Conservation (phyloP, 257 asterid genomes). For the Primulina eburnea region DNA sequence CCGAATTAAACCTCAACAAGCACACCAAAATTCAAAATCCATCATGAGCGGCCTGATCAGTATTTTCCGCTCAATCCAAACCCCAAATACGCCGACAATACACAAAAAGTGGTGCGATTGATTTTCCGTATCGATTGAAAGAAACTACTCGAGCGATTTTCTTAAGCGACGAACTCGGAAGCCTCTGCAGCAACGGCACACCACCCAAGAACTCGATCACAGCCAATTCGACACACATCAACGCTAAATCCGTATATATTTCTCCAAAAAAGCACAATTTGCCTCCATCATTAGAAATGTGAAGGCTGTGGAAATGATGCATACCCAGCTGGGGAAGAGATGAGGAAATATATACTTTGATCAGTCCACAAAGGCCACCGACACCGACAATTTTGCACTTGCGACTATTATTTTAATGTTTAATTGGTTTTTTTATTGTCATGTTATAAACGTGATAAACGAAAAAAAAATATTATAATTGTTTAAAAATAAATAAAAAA, state of each 20-base stretch:
- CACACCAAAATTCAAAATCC: background rate
- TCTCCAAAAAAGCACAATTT: too few relatives aligned
- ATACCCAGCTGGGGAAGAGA: background rate
- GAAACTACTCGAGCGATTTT: constrained; percentile 66
- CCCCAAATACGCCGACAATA: background rate
- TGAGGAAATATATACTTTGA: too few relatives aligned
- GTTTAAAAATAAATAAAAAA: too few relatives aligned
- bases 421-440: too few relatives aligned
- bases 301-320: background rate
- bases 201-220: constrained; percentile 87
- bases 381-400: too few relatives aligned
- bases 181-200: constrained; percentile 87
- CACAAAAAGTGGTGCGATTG: background rate
- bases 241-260: too few relatives aligned
- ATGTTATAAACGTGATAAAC: too few relatives aligned
- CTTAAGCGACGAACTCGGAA: constrained; percentile 71
- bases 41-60: background rate
- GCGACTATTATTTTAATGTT: too few relatives aligned
- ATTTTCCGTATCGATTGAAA: constrained; percentile 60
- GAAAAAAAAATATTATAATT: too few relatives aligned
- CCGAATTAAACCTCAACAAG: background rate
- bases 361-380: too few relatives aligned
- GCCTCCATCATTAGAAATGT: background rate
- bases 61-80: too few relatives aligned
- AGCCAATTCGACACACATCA: constrained; percentile 24